A percentile compares a stretch with the other conserved stretches of the same genome.
Conservation (phyloP, 495 filamentous ascomycete species). For the Chaetomium fimeti region DNA sequence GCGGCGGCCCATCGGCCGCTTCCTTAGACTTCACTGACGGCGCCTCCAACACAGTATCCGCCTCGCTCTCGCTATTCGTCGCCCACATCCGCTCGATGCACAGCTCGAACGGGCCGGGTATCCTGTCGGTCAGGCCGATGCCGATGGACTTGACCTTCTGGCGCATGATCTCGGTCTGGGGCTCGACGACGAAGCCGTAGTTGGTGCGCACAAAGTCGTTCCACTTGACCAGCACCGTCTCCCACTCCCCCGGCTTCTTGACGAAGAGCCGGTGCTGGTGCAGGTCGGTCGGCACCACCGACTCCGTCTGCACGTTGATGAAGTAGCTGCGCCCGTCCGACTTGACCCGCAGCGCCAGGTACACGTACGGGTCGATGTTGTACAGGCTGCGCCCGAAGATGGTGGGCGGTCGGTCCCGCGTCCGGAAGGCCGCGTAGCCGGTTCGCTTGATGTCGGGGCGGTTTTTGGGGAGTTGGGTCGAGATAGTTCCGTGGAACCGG, state of each 20-base stretch:
- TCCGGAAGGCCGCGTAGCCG: conserved; percentile 91
- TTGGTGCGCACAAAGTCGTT: conserved; percentile 94
- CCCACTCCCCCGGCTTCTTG: conserved; percentile 80
- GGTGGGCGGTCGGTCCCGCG: conserved; percentile 54
- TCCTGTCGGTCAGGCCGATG: conserved; percentile 82
- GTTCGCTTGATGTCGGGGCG: conserved; percentile 65
- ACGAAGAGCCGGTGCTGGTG: conserved; percentile 92
- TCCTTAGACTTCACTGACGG: conserved; percentile 8
- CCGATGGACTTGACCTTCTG: conserved; percentile 83
- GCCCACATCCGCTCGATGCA: conserved; percentile 84
- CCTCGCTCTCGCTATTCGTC: conserved; percentile 55
- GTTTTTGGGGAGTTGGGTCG: conserved; percentile 75
- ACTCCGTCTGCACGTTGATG: conserved; percentile 93
- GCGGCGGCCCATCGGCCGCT: not conserved
- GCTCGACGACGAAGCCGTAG: conserved; percentile 83
- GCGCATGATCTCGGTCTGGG: conserved; percentile 80
- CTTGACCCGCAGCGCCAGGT: conserved; percentile 85
- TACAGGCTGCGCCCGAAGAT: conserved; percentile 79
- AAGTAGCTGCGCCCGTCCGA: conserved; percentile 90
- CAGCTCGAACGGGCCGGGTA: conserved; percentile 83
- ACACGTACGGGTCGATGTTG: conserved; percentile 86
- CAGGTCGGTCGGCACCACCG: conserved; percentile 84
- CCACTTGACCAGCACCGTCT: conserved; percentile 85
- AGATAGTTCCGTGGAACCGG: conserved; percentile 84
- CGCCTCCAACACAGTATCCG: conserved; percentile 29